Conservation (phyloP, 192 early-diverging fungal genomes). For the Allomyces macrogynus region DNA sequence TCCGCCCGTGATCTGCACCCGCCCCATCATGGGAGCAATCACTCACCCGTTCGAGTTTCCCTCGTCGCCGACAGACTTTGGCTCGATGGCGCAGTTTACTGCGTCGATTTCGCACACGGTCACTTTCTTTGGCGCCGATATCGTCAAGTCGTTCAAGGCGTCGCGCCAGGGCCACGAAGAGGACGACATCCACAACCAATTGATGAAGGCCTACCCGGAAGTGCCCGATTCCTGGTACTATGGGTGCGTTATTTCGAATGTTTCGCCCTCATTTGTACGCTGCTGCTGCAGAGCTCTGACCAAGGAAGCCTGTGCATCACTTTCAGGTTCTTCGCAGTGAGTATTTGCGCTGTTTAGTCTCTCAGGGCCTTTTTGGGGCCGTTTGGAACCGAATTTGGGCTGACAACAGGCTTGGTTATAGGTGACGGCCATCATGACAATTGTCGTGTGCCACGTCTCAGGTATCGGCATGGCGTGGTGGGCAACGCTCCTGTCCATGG, state of each 20-base stretch:
- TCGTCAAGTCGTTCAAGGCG: slow-evolving; percentile 30
- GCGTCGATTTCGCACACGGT: slow-evolving; percentile 40
- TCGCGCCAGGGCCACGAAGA: slow-evolving; percentile 21
- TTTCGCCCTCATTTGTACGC: slow-evolving; percentile 15
- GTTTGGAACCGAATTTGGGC: too few relatives aligned
- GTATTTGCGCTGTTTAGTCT: too few relatives aligned
- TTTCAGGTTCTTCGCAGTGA: too few relatives aligned
- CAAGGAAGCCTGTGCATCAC: too few relatives aligned
- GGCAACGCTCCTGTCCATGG: slow-evolving; percentile 43
- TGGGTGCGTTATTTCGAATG: slow-evolving; percentile 16
- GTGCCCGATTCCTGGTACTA: slow-evolving; percentile 64
- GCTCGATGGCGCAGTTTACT: slow-evolving; percentile 43
- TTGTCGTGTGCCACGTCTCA: slow-evolving; percentile 22
- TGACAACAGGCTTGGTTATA: background rate
- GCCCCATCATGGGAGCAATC: slow-evolving; percentile 22
- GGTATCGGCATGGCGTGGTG: slow-evolving; percentile 54
- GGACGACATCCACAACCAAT: slow-evolving; percentile 52
- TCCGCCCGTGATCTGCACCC: slow-evolving; percentile 24
- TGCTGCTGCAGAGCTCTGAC: too few relatives aligned
- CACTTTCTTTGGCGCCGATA: slow-evolving; percentile 44
- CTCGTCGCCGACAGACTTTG: slow-evolving; percentile 44
- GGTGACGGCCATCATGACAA: too few relatives aligned
- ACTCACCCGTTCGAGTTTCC: slow-evolving; percentile 2
- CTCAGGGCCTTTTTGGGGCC: too few relatives aligned
- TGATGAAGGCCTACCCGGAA: slow-evolving; percentile 55